These are phyloP conservation scores for Lippia alba DNA, from an alignment of 305 asterid species.

Conservation along the genomic window DNA sequence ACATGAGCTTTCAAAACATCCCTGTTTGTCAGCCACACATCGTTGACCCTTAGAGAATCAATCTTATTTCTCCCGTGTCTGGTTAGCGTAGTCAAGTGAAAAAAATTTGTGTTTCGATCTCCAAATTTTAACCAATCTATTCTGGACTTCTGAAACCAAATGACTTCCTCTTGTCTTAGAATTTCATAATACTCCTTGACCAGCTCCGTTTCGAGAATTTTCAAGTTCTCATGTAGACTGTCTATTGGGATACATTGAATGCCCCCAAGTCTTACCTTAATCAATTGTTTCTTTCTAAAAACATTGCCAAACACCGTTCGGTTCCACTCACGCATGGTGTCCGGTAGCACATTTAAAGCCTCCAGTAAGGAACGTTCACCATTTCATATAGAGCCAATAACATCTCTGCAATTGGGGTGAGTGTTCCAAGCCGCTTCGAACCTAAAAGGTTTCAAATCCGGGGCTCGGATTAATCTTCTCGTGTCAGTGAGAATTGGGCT, in stretches of 20 bases:
- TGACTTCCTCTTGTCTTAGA: background rate
- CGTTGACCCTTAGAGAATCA: background rate
- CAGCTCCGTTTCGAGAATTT: too few species aligned
- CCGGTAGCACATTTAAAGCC: too few species aligned
- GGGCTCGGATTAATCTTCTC: background rate
- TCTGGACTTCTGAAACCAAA: background rate
- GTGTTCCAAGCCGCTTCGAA: background rate
- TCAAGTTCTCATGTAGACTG: too few species aligned
- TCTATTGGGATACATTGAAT: too few species aligned
- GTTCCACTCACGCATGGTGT: too few species aligned
- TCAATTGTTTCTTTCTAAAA: too few species aligned
- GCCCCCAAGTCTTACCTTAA: too few species aligned
- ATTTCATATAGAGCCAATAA: background rate
- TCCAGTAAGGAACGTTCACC: too few species aligned
- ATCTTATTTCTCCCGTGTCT: background rate
- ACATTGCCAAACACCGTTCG: too few species aligned
- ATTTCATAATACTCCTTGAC: too few species aligned
- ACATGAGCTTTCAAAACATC: background rate
- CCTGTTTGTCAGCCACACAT: background rate
- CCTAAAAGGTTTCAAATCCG: background rate
- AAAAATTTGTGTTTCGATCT: background rate
- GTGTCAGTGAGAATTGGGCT: background rate
- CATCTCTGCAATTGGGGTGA: background rate
- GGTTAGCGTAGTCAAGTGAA: background rate
- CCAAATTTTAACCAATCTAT: background rate